Base-by-base conservation (phyloP, 345 rosid species). In the Lumnitzera littorea region DNA sequence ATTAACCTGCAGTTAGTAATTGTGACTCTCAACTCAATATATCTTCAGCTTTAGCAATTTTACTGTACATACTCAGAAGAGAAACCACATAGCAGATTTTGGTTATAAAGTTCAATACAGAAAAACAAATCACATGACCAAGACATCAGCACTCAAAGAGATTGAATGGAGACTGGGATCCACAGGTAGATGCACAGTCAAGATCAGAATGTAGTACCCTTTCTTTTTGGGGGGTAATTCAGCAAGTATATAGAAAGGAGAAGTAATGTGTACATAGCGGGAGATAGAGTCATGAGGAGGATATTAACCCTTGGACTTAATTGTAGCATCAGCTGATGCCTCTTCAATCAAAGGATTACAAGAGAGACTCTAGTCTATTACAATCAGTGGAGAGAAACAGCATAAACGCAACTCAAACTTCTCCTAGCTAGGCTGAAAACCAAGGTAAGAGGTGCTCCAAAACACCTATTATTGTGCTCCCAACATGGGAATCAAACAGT, bases 1-100 rank as follows among this genome's bases (percentile, higher is more conserved):
- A 70, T 94, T 94, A 48, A 86, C 59, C 97, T 90, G 78, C 69
- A 69, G 70, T 46, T 70, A 15, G 70, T 23, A 60, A 48, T 56
- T 29, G 58, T 20, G 56, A 36, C 48, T 48, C 14, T 54, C 13
- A 50, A 55, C 69, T 24, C 59, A 63, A 48, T 46, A 16, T 58
- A 17, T 43, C 3, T 31, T 36, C 7, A 36, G 43, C 43, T 36
- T 36, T 5, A 36, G 43, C 43, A 36, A 36, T 5, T 36, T 20
- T 36, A 4, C 43, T 9, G 7, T 36, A 1, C 43, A 36, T 36
- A 36, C 43, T 36, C 43, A 36, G 43, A 5, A 36, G 3, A 7
- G 43, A 36, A 36, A 36, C 43, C 43, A 4, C 43, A 5, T 36
- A 36, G 43, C 43, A 9, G 49, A 57, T 57, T 48, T 16, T 36